phyloP scores from a whole-genome alignment of 345 rosid genomes.

The Boechera retrofracta region DNA sequence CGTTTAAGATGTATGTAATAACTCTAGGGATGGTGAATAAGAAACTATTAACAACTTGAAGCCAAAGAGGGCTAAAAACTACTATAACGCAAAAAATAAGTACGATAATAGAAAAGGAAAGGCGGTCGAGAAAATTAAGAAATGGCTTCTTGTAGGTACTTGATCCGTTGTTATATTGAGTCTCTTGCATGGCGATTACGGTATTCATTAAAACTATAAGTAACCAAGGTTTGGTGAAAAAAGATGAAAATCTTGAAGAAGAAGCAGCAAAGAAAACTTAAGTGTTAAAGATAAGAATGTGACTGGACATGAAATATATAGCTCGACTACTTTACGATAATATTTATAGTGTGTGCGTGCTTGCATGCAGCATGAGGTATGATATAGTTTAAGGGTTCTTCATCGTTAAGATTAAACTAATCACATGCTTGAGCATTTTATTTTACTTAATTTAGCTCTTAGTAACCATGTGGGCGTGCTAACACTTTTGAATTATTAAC shows the following conservation, averaged over 20 bases:
- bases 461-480: constrained; percentile 32
- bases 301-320: constrained; percentile 15
- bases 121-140: constrained; percentile 41
- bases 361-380: constrained; percentile 18
- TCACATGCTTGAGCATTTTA: constrained; percentile 23
- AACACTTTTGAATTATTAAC: constrained; percentile 27
- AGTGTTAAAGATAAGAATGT: constrained; percentile 1
- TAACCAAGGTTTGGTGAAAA: neutral
- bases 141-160: constrained; percentile 26
- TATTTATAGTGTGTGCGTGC: constrained; percentile 23
- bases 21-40: constrained; percentile 45
- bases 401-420: constrained; percentile 37
- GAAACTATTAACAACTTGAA: constrained; percentile 43
- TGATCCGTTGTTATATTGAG: constrained; percentile 46
- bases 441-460: constrained; percentile 25
- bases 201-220: constrained; percentile 35
- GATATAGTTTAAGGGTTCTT: constrained; percentile 36
- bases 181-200: constrained; percentile 37
- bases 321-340: neutral
- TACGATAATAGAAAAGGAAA: constrained; percentile 38
- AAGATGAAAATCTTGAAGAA: constrained; percentile 14
- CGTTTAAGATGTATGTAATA: constrained; percentile 34
- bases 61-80: constrained; percentile 50
- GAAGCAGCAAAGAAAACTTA: constrained; percentile 18
- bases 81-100: constrained; percentile 48